A percentile compares a stretch with the other conserved stretches of the same genome.
Evolutionary conservation across 176 grass and related monocot species (phyloP).

Genomic region (Oryza punctata): DNA sequence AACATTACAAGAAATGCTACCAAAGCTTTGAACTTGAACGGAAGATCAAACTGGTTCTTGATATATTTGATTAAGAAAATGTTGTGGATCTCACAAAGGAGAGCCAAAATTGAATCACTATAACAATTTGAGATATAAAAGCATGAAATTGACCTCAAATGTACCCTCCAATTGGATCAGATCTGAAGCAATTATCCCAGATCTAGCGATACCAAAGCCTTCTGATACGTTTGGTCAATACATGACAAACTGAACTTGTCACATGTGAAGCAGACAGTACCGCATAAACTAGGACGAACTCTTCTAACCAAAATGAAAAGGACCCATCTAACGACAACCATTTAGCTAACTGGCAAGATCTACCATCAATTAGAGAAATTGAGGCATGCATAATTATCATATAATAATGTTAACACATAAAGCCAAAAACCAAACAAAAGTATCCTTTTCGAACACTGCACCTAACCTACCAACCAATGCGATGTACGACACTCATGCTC

Average conservation of each 20-base stretch:
- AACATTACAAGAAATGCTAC: not conserved
- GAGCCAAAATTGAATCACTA: not conserved
- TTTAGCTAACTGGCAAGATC: constrained; percentile 4
- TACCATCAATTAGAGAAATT: not conserved
- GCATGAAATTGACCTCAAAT: not conserved
- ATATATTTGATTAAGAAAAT: not conserved
- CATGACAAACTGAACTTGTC: constrained; percentile 8
- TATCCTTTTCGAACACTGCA: not conserved
- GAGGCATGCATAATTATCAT: not conserved
- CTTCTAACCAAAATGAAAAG: constrained; percentile 26
- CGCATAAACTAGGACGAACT: constrained; percentile 19
- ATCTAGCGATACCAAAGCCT: constrained; percentile 5
- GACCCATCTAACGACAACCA: constrained; percentile 33
- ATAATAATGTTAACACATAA: not conserved
- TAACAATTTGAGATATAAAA: not conserved
- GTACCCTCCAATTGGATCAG: not conserved
- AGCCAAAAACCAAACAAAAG: not conserved
- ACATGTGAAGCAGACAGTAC: constrained; percentile 20
- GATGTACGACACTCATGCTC: not conserved
- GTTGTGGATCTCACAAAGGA: not conserved
- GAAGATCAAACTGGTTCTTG: not conserved
- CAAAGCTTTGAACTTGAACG: not conserved
- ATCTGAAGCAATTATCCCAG: constrained; percentile 20
- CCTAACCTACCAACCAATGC: not conserved
- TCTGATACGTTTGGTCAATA: not conserved